These are phyloP conservation scores for Pichia sp. DNA, from an alignment of 1,139 yeast species.

Conservation along the genomic window DNA sequence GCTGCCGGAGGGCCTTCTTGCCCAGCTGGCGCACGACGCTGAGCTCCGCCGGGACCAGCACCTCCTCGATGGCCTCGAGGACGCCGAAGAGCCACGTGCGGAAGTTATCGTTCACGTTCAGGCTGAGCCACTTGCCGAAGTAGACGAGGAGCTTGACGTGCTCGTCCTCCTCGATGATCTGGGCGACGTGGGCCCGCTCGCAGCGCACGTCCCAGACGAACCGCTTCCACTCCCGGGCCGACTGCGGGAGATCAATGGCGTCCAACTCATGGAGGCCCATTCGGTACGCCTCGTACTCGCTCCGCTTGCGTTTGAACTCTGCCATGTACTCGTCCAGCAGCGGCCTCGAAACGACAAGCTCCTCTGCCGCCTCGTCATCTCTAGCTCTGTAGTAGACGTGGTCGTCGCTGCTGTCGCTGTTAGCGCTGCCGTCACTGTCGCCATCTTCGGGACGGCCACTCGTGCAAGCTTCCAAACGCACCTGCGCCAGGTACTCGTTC, in stretches of 20 bases:
- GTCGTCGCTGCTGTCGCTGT: conserved; percentile 6
- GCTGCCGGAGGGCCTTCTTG: conserved; percentile 34
- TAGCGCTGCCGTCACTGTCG: conserved; percentile 8
- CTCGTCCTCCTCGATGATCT: conserved; percentile 26
- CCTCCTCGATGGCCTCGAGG: conserved; percentile 36
- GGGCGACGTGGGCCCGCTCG: conserved; percentile 24
- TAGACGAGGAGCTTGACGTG: conserved; percentile 28
- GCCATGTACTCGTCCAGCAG: conserved; percentile 13
- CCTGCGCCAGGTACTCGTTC: conserved; percentile 30
- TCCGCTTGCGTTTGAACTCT: conserved; percentile 18
- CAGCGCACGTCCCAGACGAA: conserved; percentile 30
- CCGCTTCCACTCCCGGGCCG: conserved; percentile 31
- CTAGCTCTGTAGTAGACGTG: conserved; percentile 3
- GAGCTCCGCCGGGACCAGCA: conserved; percentile 35
- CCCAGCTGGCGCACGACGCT: conserved; percentile 38
- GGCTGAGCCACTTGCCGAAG: conserved; percentile 31
- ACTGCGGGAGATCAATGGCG: conserved; percentile 28
- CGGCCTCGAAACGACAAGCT: background rate
- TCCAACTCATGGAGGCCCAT: conserved; percentile 23
- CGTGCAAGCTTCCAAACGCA: conserved; percentile 25
- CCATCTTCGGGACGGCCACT: background rate
- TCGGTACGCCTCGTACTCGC: conserved; percentile 21
- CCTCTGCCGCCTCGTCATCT: background rate
- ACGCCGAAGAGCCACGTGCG: conserved; percentile 37
- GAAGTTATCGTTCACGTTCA: conserved; percentile 24